These are phyloP conservation scores for Talaromyces nanjingensis DNA, from an alignment of 495 filamentous ascomycete species.

Conservation along the genomic window DNA sequence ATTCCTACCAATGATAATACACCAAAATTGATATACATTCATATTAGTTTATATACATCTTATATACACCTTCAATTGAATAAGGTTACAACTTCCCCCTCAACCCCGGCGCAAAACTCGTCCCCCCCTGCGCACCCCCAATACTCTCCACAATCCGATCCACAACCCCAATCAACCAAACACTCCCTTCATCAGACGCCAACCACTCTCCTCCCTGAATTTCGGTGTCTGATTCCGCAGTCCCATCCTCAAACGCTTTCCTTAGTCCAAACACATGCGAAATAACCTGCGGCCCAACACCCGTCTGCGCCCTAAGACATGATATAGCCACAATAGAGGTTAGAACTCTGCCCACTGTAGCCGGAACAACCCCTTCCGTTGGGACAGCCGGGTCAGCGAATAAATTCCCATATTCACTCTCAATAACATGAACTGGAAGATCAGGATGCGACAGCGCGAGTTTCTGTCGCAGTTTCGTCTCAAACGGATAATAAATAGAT, in stretches of 20 bases:
- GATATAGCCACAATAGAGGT: constrained; percentile 65
- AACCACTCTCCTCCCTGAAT: constrained; percentile 55
- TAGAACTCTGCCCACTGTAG: constrained; percentile 51
- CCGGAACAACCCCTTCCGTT: constrained; percentile 18
- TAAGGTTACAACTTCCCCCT: constrained; percentile 40
- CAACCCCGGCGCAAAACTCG: constrained; percentile 52
- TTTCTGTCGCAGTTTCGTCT: constrained; percentile 58
- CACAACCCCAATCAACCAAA: constrained; percentile 63
- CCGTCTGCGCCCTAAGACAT: constrained; percentile 65
- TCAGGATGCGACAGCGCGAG: constrained; percentile 67
- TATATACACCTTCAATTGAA: neutral
- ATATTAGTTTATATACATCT: neutral
- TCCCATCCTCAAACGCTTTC: constrained; percentile 26
- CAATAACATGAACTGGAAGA: constrained; percentile 68
- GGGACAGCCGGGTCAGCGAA: constrained; percentile 51
- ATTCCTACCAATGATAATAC: neutral
- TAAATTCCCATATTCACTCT: constrained; percentile 61
- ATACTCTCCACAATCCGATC: constrained; percentile 62
- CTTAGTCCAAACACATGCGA: constrained; percentile 41
- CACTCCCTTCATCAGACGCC: constrained; percentile 63
- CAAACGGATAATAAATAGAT: constrained; percentile 65
- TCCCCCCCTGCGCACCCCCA: constrained; percentile 42
- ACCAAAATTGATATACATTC: neutral
- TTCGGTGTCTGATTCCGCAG: constrained; percentile 37
- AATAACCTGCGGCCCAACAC: constrained; percentile 70